Base-by-base conservation (phyloP, 306 rosid species). In the Acmispon strigosus region DNA sequence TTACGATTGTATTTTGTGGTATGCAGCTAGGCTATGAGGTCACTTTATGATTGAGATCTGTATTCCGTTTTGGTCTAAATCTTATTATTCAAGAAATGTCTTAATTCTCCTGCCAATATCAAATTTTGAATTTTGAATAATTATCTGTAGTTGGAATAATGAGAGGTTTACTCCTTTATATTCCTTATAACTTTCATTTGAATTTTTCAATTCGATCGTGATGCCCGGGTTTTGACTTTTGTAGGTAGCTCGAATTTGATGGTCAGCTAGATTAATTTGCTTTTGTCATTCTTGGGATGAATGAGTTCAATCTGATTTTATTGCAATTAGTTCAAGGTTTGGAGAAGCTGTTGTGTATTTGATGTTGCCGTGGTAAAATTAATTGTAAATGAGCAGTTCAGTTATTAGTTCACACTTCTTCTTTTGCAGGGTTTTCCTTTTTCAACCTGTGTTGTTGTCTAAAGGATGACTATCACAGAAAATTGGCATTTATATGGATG, bases 371-470 rank as follows among this genome's bases (percentile, higher is more conserved):
- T 64, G 54, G 43, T 61, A 53, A 62, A 59, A 53, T 36, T 65
- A 59, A 49, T 71, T 81, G 66, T 29, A 50, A 49, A 57, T 68
- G 56, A 49, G 51, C 69, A 69, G 55, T 37, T 74, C 68, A 63
- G 22, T 80, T 80, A 58, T 82, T 66, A 24, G 55, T 73, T 82
- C 68, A 29, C 53, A 73, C 53, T 71, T 77, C 64, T 68, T 62
- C 73, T 76, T 85, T 74, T 87, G 88, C 86, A 87, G 88, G 88
- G 42, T 22, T 48, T 48, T 55, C 59, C 34, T 66, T 48, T 63
- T 53, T 47, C 52, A 15, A 52, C 50, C 79, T 55, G 53, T 67
- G 48, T 70, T 67, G 48, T 70, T 37, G 61, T 51, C 76, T 29
- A 53, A 62, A 68, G 81, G 62, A 62, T 74, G 82, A 75, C 66